Percentiles rank a stretch among this genome's conserved stretches.
phyloP scores from a whole-genome alignment of 2,329 filamentous ascomycete genomes.

The Neoascochyta sp. region DNA sequence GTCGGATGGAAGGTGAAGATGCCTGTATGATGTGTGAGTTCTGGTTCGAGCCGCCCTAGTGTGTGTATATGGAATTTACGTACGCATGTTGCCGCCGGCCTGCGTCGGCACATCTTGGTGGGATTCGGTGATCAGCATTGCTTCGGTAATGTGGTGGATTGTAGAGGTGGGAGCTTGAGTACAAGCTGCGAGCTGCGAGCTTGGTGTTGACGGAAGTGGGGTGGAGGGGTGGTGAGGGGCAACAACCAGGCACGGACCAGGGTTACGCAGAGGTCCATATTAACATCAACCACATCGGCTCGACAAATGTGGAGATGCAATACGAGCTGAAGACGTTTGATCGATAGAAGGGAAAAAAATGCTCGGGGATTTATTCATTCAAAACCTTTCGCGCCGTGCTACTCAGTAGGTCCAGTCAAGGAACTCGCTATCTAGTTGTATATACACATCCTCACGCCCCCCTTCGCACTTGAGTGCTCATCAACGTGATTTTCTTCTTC shows the following conservation, averaged over 20 bases:
- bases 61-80: too few relatives aligned
- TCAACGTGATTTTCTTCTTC: conserved; percentile 64
- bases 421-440: conserved; percentile 8
- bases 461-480: conserved; percentile 61
- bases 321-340: too few relatives aligned
- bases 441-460: conserved; percentile 42
- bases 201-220: conserved; percentile 4
- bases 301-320: too few relatives aligned
- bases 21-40: conserved; percentile 49
- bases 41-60: not conserved
- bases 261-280: too few relatives aligned
- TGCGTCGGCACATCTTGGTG: conserved; percentile 59
- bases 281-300: too few relatives aligned
- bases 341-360: too few relatives aligned
- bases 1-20: conserved; percentile 86
- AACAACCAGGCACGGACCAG: too few relatives aligned
- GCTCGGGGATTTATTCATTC: conserved; percentile 11
- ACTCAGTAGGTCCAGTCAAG: conserved; percentile 18
- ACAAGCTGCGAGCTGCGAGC: conserved; percentile 3
- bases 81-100: conserved; percentile 59
- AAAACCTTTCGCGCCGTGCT: conserved; percentile 22
- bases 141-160: conserved; percentile 1
- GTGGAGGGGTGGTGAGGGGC: conserved; percentile 7
- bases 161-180: too few relatives aligned
- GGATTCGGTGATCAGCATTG: conserved; percentile 59